Conservation (phyloP, 176 grass and related monocot genomes). For the Carex cristatella region DNA sequence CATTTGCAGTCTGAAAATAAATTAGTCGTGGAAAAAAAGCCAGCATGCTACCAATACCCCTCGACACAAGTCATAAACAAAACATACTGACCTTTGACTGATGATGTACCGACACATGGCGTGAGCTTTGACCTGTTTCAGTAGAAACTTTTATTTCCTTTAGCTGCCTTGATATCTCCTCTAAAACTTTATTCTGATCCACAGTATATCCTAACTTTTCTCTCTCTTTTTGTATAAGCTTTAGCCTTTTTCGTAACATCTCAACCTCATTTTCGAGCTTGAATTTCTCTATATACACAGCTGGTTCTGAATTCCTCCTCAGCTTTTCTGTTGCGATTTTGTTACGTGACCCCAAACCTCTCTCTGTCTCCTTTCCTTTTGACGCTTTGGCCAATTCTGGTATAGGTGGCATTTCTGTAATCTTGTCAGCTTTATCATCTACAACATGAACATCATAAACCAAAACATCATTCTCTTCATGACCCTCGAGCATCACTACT, state of each 20-base stretch:
- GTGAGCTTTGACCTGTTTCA: conserved; percentile 36
- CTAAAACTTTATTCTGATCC: conserved; percentile 49
- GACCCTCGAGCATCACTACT: background rate
- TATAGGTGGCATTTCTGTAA: conserved; percentile 23
- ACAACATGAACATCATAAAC: conserved; percentile 83
- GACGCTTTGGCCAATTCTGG: conserved; percentile 21
- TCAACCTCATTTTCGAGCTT: conserved; percentile 61
- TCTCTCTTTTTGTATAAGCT: conserved; percentile 62
- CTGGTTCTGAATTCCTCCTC: conserved; percentile 28
- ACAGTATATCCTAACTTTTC: conserved; percentile 52
- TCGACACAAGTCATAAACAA: background rate
- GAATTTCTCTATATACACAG: conserved; percentile 47
- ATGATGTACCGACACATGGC: conserved; percentile 1
- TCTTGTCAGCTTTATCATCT: conserved; percentile 33
- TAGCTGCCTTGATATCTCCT: conserved; percentile 80
- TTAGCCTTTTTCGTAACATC: conserved; percentile 56
- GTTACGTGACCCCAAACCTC: conserved; percentile 26
- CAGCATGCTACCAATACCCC: background rate
- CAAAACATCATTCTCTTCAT: conserved; percentile 43
- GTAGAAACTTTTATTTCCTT: conserved; percentile 56
- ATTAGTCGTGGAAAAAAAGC: background rate
- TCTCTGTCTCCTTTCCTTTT: conserved; percentile 25
- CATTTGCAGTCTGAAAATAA: background rate
- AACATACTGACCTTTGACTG: background rate
- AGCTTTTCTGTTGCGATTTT: conserved; percentile 24